Base-by-base conservation (phyloP, 2,329 filamentous ascomycete species). In the Fusarium nisikadoi region DNA sequence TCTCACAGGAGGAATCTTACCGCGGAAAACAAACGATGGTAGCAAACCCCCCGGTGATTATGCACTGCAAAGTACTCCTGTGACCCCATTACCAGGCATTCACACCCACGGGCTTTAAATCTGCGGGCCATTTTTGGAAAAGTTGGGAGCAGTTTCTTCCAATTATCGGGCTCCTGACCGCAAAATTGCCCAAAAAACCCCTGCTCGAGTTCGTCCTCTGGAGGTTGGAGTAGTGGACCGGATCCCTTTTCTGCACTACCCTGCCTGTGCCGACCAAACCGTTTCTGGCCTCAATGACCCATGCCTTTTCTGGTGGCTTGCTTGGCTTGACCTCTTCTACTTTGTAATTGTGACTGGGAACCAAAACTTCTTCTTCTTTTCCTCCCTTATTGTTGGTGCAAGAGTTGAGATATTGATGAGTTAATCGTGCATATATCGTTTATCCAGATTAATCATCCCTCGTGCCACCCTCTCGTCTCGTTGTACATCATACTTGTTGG, bases 211-310 rank as follows among this genome's bases (percentile, higher is more conserved):
- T 68, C n/a, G 20, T 55, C 58, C 33, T 25, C 35, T 49, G 33
- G 39, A 41, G 52, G 41, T 29, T 59, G 43, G 58, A 61, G 53
- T 27, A 63, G 66, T 60, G 59, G 64, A 68, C 55, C 67, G 36
- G 49, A 59, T 62, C 53, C 62, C 31, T 69, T 69, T 56, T 64
- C 66, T 73, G 70, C 55, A 62, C 59, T 38, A 36, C 52, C 46
- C 46, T 50, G 46, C 29, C 29, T 31, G n/a, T 50, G 47, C 42
- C 25, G 27, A 50, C 70, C 70, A 70, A 70, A 33, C 70, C 53
- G 36, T 27, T 63, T 70, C 53, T 62, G 70, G 70, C 33, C 56
- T 53, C 43, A 31, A 60, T 58, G 65, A 53, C 52, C 65, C 65
- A 66, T 46, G 52, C 49, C 39, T 45, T 27, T 49, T 33, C 33